Evolutionary conservation across 768 basidiomycete genomes (phyloP), one percentile per base, ranked within the genome.

Genomic region (Mycena haematopus): DNA sequence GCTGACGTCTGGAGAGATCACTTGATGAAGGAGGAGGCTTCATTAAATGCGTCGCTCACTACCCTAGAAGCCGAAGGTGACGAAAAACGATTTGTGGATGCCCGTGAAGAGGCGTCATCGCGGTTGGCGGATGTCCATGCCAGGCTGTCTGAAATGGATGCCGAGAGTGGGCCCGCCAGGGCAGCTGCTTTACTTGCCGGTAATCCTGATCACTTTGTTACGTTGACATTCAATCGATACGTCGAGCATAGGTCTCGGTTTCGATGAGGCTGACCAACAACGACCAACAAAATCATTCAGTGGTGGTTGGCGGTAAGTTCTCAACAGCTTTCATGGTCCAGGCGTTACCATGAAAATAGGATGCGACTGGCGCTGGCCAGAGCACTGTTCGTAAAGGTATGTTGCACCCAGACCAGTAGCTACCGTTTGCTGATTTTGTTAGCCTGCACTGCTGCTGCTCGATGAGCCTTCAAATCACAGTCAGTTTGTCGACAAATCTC

Each of bases 1-100:
- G 97, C 97, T n/a, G 97, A 99, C 72, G 97, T 99, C 33, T 99
- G 97, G 95, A 84, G 96, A 73, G 95, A 96, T 70, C 91, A 93
- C 66, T 81, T 98, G 19, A 76, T 97, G 52, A 90, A 88, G 58
- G 95, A 99, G 71, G 96, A 99, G 75, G 77, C 77, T 0, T 76
- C 81, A 22, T 79, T 98, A 47, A 95, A 96, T 69, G 83, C 83
- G 0, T 84, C 85, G 64, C 83, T 99, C 2, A 76, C 84, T 0
- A 85, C 83, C 62, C 81, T 96, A 14, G 95, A 97, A 61, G 74
- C 75, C 24, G 86, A 91, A 69, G 83, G 86, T 6, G 91, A 92
- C 63, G 92, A 92, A 52, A 91, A 90, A 66, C 84, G 89, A 17
- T 87, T 92, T 40, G 92, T 90, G 69, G 93, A 93, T 69, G 88